Base-by-base conservation (phyloP, 208 protist species). In the Trypanosomatidae sp. region DNA sequence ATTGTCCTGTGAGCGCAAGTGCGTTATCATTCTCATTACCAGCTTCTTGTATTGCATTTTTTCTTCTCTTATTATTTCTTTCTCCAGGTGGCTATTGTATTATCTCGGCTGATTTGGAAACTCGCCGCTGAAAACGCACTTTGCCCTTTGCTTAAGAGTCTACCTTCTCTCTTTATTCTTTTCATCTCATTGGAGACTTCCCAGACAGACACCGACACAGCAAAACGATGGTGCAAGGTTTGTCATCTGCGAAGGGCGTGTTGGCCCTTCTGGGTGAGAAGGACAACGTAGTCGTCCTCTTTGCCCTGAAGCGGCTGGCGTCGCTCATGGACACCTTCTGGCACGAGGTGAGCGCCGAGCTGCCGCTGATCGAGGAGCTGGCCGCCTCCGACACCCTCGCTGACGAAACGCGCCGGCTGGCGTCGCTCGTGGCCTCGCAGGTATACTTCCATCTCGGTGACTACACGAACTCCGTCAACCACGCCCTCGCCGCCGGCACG, bases 371-470 rank as follows among this genome's bases (percentile, higher is more conserved):
- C 76, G 94, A 96, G 85, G 87, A 94, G 69, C 85, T 97, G 5
- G 68, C 89, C 59, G 91, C 92, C 22, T 88, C 90, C 10, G 74
- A 56, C 25, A 78, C 68, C 39, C 72, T 95, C 53, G 74, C 79
- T 6, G 79, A 88, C 47, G 81, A 92, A 49, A 92, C 89, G 8
- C 87, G 91, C 43, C 70, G 84, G 44, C 81, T 93, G 36, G 98
- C 97, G 13, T 94, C 98, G 0, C 84, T 99, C 4, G 87, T 99
- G 41, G 90, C 92, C 1, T 98, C 94, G 47, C 95, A 99, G 83
- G 97, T 99, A 39, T 99, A 99, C 83, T 99, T 99, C 82, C 98
- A 99, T 81, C 91, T 99, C 25, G 96, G 96, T 30, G 96, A 93
- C 53, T 98, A 98, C 78, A 91, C 92, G 69, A 94, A 99, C 56